A percentile compares a stretch with the other conserved stretches of the same genome.
Conservation (phyloP, 106 monocot genomes). For the Acorus calamus region DNA sequence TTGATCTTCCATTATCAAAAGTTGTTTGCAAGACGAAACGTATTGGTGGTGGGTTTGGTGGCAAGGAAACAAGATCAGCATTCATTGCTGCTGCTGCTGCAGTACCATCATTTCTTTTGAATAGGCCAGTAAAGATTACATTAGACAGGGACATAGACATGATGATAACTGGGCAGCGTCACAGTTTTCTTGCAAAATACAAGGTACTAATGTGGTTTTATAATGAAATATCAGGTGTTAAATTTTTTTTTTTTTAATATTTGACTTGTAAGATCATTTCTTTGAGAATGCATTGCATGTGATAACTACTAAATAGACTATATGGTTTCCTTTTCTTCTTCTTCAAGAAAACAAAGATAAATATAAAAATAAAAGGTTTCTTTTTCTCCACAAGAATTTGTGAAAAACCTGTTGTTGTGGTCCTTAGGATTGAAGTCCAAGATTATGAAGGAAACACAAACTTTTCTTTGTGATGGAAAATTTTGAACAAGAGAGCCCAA, state of each 20-base stretch:
- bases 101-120: slow-evolving; percentile 73
- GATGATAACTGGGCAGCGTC: slow-evolving; percentile 88
- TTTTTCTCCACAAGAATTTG: too few relatives aligned
- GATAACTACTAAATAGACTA: too few relatives aligned
- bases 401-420: too few relatives aligned
- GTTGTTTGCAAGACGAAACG: slow-evolving; percentile 96
- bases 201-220: slow-evolving; percentile 37
- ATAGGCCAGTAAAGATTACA: slow-evolving; percentile 68
- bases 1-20: slow-evolving; percentile 85
- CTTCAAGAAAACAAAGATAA: too few relatives aligned
- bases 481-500: too few relatives aligned
- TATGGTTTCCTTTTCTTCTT: too few relatives aligned
- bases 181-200: slow-evolving; percentile 87
- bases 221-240: neutral
- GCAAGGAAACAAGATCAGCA: slow-evolving; percentile 93
- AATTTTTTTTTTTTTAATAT: neutral
- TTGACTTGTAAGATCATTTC: neutral
- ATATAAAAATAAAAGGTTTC: too few relatives aligned
- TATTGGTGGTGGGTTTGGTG: slow-evolving; percentile 99
- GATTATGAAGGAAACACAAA: too few relatives aligned
- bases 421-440: too few relatives aligned
- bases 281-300: too few relatives aligned
- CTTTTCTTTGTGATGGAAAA: too few relatives aligned
- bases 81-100: slow-evolving; percentile 81
- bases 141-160: slow-evolving; percentile 93